These are phyloP conservation scores for Lenwebbia sp. DNA, from an alignment of 345 rosid species.

Conservation along the genomic window DNA sequence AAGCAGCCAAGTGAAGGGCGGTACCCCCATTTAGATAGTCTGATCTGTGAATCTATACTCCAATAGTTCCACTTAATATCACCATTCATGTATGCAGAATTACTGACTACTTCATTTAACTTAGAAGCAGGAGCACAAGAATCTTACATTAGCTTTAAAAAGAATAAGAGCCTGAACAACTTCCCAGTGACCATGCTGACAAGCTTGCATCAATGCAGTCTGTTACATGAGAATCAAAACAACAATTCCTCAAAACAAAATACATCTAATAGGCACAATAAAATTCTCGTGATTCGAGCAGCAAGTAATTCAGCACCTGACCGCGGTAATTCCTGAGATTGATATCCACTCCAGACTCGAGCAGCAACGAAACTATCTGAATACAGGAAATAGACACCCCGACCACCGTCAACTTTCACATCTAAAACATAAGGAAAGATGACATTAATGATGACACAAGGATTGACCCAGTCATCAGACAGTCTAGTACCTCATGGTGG, in stretches of 20 bases:
- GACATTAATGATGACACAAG: neutral
- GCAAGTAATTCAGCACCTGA: conserved; percentile 42
- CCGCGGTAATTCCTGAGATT: conserved; percentile 97
- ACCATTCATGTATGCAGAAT: neutral
- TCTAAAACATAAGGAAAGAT: neutral
- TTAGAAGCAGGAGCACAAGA: neutral
- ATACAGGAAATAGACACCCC: conserved; percentile 1
- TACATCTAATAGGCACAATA: neutral
- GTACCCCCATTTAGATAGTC: conserved; percentile 95
- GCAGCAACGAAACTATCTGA: conserved; percentile 86
- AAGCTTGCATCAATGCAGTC: conserved; percentile 99
- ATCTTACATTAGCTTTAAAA: conserved; percentile 83
- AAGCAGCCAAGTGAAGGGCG: conserved; percentile 87
- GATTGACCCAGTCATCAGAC: neutral
- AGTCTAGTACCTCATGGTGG: conserved; percentile 69
- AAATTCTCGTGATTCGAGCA: neutral
- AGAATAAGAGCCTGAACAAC: conserved; percentile 84
- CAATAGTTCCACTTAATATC: conserved; percentile 5
- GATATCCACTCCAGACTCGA: conserved; percentile 95
- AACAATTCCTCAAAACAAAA: neutral
- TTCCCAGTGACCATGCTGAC: conserved; percentile 99
- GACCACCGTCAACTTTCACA: conserved; percentile 1
- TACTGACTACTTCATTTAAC: neutral
- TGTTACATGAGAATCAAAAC: conserved; percentile 11
- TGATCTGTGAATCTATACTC: conserved; percentile 66